Evolutionary conservation across 345 rosid species (phyloP), one percentile per base, ranked within the genome.

Genomic region (Linum usitatissimum): DNA sequence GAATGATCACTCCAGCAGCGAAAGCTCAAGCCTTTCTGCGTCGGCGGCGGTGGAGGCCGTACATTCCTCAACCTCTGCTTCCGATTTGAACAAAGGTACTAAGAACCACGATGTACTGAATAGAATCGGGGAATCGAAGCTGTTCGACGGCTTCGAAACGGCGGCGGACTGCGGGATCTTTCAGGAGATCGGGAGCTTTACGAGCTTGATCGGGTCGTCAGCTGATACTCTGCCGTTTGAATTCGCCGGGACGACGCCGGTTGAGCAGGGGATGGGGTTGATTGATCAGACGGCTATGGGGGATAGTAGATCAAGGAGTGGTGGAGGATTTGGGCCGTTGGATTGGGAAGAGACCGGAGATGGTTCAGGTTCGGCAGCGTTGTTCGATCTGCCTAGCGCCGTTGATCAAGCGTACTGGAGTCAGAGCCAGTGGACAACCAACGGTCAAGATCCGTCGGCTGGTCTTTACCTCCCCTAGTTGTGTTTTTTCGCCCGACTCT

Each of bases 391-490:
- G 51, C 79, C 92, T 4, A 74, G 30, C 75, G 23, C 75, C 65
- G 86, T 73, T 75, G 98, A 88, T 85, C 92, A 85, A 62, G 72
- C 83, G 3, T 89, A 85, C 85, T 92, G 98, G 98, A 75, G 78
- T 77, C 91, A 84, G 65, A 76, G 72, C 72, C 98, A 82, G 66
- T 92, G 95, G 95, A 30, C 0, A 0, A 58, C 15, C n/a, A 63
- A 59, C 23, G 90, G 81, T 73, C 86, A 79, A 45, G 84, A 87
- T 74, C 92, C 38, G 3, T 34, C 79, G 14, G 66, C 76, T 28
- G 71, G 71, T 69, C 84, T 86, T 20, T 91, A 78, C 62, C 87
- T 91, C 64, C 98, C 98, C 76, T 91, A 82, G 77, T 65, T 23
- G 28, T 23, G 51, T 60, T 61, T 71, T 19, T 69, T 68, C 38